Evolutionary conservation across 495 filamentous ascomycete species (phyloP).

Genomic region (Hypoxylon subgilvum): DNA sequence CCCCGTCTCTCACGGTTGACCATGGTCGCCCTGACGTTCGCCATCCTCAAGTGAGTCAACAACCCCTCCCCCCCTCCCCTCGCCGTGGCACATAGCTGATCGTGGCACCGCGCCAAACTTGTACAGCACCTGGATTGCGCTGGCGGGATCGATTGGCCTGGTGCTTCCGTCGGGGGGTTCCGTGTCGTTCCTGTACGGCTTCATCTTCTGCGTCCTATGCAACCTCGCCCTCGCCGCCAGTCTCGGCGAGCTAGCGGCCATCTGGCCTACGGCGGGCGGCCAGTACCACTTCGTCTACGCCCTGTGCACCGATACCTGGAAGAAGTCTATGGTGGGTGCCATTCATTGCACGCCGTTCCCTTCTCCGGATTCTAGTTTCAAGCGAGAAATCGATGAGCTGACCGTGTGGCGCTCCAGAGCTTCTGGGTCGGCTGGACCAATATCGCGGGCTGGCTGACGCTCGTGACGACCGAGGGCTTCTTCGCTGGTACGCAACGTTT

Average conservation of each 20-base stretch:
- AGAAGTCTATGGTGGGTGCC: slow-evolving; percentile 37
- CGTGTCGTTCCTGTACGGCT: slow-evolving; percentile 44
- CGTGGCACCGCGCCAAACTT: background rate
- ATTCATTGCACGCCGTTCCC: background rate
- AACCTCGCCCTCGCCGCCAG: slow-evolving; percentile 52
- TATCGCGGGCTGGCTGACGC: slow-evolving; percentile 48
- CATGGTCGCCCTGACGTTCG: slow-evolving; percentile 44
- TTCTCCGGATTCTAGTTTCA: too few relatives aligned
- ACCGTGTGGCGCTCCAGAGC: slow-evolving; percentile 30
- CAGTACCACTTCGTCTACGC: slow-evolving; percentile 59
- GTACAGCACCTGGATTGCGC: slow-evolving; percentile 43
- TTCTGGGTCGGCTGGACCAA: slow-evolving; percentile 50
- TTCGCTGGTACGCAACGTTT: slow-evolving; percentile 44
- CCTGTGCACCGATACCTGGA: slow-evolving; percentile 43
- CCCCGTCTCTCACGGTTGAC: slow-evolving; percentile 42
- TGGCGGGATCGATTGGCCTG: slow-evolving; percentile 45
- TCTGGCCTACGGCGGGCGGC: slow-evolving; percentile 60
- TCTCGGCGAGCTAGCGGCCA: slow-evolving; percentile 57
- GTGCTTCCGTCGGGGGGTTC: slow-evolving; percentile 44
- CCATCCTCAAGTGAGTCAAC: slow-evolving; percentile 43
- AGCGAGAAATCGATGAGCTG: background rate
- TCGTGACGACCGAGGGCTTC: slow-evolving; percentile 47
- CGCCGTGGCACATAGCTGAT: too few relatives aligned
- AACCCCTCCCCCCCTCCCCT: too few relatives aligned
- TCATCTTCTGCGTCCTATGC: slow-evolving; percentile 48